phyloP scores from a whole-genome alignment of 371 early-diverging fungal species.

The Mortierella sp. region DNA sequence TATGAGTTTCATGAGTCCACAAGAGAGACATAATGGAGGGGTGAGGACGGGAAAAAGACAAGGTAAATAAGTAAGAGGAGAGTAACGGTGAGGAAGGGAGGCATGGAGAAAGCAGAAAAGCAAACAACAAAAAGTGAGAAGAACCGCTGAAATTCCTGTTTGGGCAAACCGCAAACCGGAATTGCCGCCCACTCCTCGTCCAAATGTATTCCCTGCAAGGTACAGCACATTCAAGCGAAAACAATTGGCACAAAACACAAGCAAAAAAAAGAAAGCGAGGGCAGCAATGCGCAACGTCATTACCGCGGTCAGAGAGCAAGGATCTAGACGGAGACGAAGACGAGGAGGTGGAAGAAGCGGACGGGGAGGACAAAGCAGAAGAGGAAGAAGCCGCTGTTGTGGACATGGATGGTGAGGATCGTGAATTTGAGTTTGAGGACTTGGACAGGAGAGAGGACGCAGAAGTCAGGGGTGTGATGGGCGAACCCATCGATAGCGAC shows the following conservation, averaged over 20 bases:
- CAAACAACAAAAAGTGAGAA: background rate
- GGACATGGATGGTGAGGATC: constrained; percentile 19
- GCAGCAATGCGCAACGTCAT: background rate
- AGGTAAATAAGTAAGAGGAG: background rate
- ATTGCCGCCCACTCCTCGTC: background rate
- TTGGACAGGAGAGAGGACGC: background rate
- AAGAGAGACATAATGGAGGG: background rate
- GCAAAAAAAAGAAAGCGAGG: background rate
- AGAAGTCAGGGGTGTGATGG: constrained; percentile 23
- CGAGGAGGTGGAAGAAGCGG: background rate
- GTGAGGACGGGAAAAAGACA: background rate
- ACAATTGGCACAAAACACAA: background rate
- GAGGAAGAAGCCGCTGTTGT: constrained; percentile 4
- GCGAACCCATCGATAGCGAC: constrained; percentile 22
- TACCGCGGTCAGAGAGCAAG: constrained; percentile 15
- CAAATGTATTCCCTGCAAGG: background rate
- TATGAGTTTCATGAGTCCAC: background rate
- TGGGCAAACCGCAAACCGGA: background rate
- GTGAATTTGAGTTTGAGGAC: background rate
- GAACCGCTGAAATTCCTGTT: background rate
- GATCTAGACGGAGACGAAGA: background rate
- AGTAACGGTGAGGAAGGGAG: background rate
- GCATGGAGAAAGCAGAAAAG: background rate
- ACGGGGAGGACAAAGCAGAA: background rate
- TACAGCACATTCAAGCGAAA: background rate